These are phyloP conservation scores for Camellia lanceoleosa DNA, from an alignment of 148 eudicot genomes.

Conservation along the genomic window DNA sequence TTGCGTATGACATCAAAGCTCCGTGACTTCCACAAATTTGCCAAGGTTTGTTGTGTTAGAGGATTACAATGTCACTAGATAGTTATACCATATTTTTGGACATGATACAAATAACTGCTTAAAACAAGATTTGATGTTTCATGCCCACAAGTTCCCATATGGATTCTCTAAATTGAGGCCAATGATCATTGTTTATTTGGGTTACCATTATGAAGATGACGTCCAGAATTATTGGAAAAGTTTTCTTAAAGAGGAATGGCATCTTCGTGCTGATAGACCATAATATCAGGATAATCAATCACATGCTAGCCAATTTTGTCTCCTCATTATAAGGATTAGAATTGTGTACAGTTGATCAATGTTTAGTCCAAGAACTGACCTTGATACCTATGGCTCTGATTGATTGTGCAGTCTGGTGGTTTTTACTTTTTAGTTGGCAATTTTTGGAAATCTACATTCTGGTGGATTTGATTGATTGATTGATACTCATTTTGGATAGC, in stretches of 20 bases:
- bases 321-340: background rate
- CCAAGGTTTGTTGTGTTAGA: constrained; percentile 56
- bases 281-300: background rate
- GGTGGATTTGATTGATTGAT: background rate
- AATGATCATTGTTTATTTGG: background rate
- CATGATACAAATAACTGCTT: background rate
- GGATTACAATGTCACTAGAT: background rate
- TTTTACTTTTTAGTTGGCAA: background rate
- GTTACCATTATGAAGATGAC: background rate
- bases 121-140: background rate
- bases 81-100: background rate
- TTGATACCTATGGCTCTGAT: background rate
- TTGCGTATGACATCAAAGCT: constrained; percentile 85
- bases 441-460: background rate
- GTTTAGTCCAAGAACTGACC: background rate
- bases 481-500: background rate
- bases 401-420: background rate
- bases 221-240: background rate
- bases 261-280: constrained; percentile 8
- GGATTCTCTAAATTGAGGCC: background rate
- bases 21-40: constrained; percentile 92
- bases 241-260: background rate
- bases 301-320: background rate
- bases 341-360: background rate
- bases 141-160: background rate